These are phyloP conservation scores for Suillus sp. DNA, from an alignment of 768 basidiomycete species.

Conservation along the genomic window DNA sequence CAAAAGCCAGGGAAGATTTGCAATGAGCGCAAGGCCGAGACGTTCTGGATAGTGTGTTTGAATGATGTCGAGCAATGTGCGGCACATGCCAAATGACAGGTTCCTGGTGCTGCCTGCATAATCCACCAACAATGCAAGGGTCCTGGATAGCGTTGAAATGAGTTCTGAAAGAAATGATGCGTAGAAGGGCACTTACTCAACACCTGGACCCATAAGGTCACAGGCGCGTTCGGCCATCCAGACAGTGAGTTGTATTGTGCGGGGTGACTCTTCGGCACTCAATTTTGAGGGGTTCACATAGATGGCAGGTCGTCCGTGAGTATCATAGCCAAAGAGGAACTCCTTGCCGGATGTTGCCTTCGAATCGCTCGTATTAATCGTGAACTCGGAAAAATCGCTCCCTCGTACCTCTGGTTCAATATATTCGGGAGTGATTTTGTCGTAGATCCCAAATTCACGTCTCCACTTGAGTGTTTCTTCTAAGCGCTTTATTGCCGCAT, in stretches of 20 bases:
- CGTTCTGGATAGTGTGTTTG: slow-evolving; percentile 89
- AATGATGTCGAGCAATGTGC: slow-evolving; percentile 57
- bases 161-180: background rate
- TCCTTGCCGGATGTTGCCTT: slow-evolving; percentile 83
- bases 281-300: slow-evolving; percentile 74
- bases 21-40: slow-evolving; percentile 70
- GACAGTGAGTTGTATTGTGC: slow-evolving; percentile 75
- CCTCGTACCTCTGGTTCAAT: slow-evolving; percentile 73
- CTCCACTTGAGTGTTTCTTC: slow-evolving; percentile 80
- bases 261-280: slow-evolving; percentile 67
- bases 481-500: slow-evolving; percentile 61
- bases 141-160: slow-evolving; percentile 42
- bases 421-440: slow-evolving; percentile 55
- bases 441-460: slow-evolving; percentile 75
- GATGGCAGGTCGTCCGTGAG: slow-evolving; percentile 59
- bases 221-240: slow-evolving; percentile 80
- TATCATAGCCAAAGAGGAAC: slow-evolving; percentile 76
- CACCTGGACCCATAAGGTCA: slow-evolving; percentile 78
- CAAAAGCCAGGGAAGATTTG: slow-evolving; percentile 81
- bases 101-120: slow-evolving; percentile 72
- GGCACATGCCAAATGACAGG: slow-evolving; percentile 42
- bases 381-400: too few relatives aligned
- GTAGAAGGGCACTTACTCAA: slow-evolving; percentile 59
- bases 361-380: background rate
- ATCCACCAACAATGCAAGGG: slow-evolving; percentile 71